Evolutionary conservation across 257 asterid genomes (phyloP).

Genomic region (Fraxinus excelsior): DNA sequence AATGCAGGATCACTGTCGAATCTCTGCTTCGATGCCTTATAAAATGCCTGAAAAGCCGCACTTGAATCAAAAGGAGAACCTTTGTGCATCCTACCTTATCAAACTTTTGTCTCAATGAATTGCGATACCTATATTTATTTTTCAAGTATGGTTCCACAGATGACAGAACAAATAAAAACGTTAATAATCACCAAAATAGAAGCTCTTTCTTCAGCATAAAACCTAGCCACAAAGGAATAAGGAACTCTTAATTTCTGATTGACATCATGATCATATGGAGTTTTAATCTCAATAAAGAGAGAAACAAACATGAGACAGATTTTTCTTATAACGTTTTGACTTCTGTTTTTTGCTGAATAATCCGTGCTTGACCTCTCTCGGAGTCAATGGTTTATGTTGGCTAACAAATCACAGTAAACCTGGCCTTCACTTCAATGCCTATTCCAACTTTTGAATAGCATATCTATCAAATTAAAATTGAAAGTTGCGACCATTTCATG

Average conservation of each 20-base stretch:
- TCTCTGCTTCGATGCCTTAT: slow-evolving; percentile 83
- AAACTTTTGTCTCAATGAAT: background rate
- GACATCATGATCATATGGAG: background rate
- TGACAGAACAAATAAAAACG: background rate
- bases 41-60: slow-evolving; percentile 59
- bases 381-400: background rate
- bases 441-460: slow-evolving; percentile 16
- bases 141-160: background rate
- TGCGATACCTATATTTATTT: slow-evolving; percentile 1
- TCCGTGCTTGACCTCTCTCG: background rate
- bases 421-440: background rate
- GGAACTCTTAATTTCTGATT: background rate
- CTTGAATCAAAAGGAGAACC: slow-evolving; percentile 13
- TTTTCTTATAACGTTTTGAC: background rate
- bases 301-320: background rate
- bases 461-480: slow-evolving; percentile 3
- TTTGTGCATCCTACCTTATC: background rate
- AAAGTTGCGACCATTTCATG: background rate
- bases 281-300: slow-evolving; percentile 11
- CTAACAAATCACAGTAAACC: slow-evolving; percentile 11
- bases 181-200: background rate
- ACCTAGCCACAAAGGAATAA: background rate
- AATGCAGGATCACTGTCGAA: slow-evolving; percentile 77
- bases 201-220: background rate
- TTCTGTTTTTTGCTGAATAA: background rate